Base-by-base conservation (phyloP, 164 flowering plant genomes). In the Tinospora cordifolia region DNA sequence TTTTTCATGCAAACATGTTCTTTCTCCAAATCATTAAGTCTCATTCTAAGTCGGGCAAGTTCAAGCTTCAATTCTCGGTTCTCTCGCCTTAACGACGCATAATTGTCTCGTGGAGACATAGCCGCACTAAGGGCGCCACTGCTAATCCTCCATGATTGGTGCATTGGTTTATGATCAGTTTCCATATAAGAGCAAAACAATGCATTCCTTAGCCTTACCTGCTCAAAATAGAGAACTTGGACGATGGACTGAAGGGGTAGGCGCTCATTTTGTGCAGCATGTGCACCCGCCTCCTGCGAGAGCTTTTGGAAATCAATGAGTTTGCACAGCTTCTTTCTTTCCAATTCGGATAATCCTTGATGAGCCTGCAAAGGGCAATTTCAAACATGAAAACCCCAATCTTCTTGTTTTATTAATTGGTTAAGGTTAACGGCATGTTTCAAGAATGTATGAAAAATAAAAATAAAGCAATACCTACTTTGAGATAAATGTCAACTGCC, bases 211-310 rank as follows among this genome's bases (percentile, higher is more conserved):
- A 93, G 96, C 73, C 92, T 83, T 66, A 89, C 59, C 74, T 93
- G 97, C 83, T 91, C 98, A 73, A 85, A 85, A 69, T 93, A 93
- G 41, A 91, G 96, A 27, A 93, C 98, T 81, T 93, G 97, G 63
- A 93, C 93, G 12, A 90, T 85, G 8, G 97, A 84, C 66, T 93
- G 97, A 63, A 93, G 86, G 0, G 98, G 93, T 47, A 93, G 96
- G 65, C 98, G 90, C 80, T 93, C 98, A 69, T 93, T 93, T 71
- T 91, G 97, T 51, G 98, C 99, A 47, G 98, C 98, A 76, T 91
- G 97, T 30, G 97, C 89, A 15, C 97, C 97, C 30, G 95, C 97
- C 80, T 94, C 99, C 68, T 81, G 92, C 36, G 97, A 84, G 54
- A 94, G 92, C 85, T 90, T 94, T 70, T 94, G 99, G 78, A 89